These are phyloP conservation scores for Isoetes taiwanensis DNA, from an alignment of 75 land plant genomes.

Conservation along the genomic window DNA sequence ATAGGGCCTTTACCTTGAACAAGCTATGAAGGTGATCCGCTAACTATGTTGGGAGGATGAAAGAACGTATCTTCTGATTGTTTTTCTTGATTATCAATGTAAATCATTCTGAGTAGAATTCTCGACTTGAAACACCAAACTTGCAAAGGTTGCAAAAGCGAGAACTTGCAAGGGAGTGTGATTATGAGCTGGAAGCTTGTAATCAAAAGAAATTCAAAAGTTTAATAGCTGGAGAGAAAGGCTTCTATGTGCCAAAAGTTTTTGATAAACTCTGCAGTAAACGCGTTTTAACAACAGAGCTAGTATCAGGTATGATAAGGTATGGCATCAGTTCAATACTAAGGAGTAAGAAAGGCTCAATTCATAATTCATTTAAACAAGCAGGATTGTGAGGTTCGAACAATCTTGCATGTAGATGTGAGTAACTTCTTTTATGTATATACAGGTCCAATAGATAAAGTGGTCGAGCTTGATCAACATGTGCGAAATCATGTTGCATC, in stretches of 20 bases:
- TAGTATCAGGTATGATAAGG: slow-evolving; percentile 91
- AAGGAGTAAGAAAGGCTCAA: background rate
- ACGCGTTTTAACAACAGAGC: slow-evolving; percentile 83
- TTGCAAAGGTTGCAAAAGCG: slow-evolving; percentile 98
- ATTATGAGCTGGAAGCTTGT: slow-evolving; percentile 72
- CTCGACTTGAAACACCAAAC: too few species aligned
- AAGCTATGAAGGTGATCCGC: slow-evolving; percentile 94
- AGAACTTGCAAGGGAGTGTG: slow-evolving; percentile 89
- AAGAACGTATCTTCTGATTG: too few species aligned
- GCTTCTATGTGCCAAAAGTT: slow-evolving; percentile 80
- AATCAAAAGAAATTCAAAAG: slow-evolving; percentile 72
- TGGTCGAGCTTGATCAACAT: slow-evolving; percentile 43
- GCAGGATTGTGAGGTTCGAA: too few species aligned
- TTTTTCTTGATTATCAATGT: too few species aligned
- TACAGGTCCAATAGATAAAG: slow-evolving; percentile 86
- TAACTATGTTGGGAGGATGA: too few species aligned
- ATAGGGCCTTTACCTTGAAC: slow-evolving; percentile 79
- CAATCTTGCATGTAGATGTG: too few species aligned
- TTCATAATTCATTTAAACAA: too few species aligned
- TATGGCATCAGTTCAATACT: too few species aligned
- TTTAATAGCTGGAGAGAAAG: slow-evolving; percentile 36
- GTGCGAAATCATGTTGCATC: slow-evolving; percentile 65
- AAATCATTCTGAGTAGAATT: too few species aligned
- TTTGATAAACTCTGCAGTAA: slow-evolving; percentile 62
- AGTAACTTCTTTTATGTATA: too few species aligned